These are phyloP conservation scores for Aspergillus indologenus DNA, from an alignment of 495 filamentous ascomycete species.

Conservation along the genomic window DNA sequence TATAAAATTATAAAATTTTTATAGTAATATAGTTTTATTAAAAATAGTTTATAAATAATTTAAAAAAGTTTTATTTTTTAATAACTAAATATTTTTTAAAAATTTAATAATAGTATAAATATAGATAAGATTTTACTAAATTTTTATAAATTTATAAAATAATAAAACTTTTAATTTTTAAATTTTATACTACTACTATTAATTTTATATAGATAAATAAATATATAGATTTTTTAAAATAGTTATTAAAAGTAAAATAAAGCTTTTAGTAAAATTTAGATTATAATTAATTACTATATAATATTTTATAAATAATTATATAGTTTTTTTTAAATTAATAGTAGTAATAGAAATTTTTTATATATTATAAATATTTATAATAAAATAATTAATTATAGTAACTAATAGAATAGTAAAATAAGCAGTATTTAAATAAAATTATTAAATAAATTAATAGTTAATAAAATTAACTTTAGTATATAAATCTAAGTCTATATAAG, in stretches of 20 bases:
- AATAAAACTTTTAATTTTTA: neutral
- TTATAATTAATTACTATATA: neutral
- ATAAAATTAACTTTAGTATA: neutral
- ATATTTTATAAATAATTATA: conserved; percentile 4
- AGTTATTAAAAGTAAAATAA: neutral
- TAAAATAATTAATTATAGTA: neutral
- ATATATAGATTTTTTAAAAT: neutral
- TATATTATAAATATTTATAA: neutral
- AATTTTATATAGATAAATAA: neutral
- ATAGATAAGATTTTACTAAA: neutral
- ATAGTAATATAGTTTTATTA: too few species aligned
- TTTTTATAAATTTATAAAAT: neutral
- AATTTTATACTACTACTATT: neutral
- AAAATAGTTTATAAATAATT: too few species aligned
- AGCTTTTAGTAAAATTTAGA: neutral
- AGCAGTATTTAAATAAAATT: neutral
- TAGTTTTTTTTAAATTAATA: neutral
- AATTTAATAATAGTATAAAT: neutral
- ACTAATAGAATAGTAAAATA: neutral
- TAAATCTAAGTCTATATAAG: neutral
- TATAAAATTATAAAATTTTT: neutral
- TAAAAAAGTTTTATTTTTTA: too few species aligned
- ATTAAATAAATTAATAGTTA: neutral
- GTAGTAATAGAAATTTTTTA: neutral
- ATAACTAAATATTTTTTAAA: too few species aligned